Conservation (phyloP, 2,329 filamentous ascomycete genomes). For the Nannizziopsis barbatae region DNA sequence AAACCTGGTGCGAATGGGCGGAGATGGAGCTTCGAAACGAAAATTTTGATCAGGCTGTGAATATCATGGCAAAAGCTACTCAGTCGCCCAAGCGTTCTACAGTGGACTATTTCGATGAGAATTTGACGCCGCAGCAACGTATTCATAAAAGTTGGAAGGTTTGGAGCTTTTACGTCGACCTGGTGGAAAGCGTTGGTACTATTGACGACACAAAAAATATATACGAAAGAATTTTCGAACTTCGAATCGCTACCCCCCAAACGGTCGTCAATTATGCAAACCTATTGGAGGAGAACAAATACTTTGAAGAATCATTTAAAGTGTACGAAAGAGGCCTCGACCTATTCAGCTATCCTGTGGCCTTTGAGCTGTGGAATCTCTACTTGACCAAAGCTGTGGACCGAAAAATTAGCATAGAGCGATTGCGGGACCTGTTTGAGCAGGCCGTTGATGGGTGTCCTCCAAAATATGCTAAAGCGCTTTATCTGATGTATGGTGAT, state of each 20-base stretch:
- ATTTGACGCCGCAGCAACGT: constrained; percentile 81
- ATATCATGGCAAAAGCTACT: constrained; percentile 93
- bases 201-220: constrained; percentile 87
- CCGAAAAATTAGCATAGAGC: constrained; percentile 88
- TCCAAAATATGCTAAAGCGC: constrained; percentile 85
- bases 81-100: constrained; percentile 95
- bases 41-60: constrained; percentile 87
- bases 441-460: constrained; percentile 92
- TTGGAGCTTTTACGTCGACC: constrained; percentile 98
- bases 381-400: constrained; percentile 97
- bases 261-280: constrained; percentile 98
- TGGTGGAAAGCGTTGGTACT: constrained; percentile 86
- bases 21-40: constrained; percentile 95
- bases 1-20: constrained; percentile 99
- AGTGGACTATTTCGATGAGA: constrained; percentile 98
- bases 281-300: constrained; percentile 82
- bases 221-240: constrained; percentile 95
- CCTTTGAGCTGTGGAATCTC: constrained; percentile 96
- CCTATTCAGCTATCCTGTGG: constrained; percentile 96
- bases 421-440: constrained; percentile 88
- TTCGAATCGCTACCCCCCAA: constrained; percentile 93
- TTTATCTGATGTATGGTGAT: constrained; percentile 98
- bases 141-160: constrained; percentile 99
- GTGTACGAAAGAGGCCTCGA: constrained; percentile 91
- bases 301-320: constrained; percentile 97